phyloP scores from a whole-genome alignment of 108 stramenopile species.

The Epithemia pelagica region DNA sequence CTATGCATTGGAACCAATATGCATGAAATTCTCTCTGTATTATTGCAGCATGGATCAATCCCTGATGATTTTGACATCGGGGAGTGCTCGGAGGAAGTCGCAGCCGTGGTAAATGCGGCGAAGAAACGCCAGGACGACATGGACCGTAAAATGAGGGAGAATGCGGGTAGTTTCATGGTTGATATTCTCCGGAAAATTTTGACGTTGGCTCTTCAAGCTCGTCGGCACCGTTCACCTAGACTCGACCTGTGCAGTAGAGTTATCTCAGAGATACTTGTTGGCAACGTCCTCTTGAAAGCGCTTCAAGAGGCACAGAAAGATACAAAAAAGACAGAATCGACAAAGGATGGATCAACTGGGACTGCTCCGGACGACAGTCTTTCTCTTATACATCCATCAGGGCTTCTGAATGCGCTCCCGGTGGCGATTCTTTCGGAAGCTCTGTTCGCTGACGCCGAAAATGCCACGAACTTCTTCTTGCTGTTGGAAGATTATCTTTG shows the following conservation, averaged over 20 bases:
- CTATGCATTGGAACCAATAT: slow-evolving; percentile 22
- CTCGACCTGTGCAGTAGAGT: slow-evolving; percentile 14
- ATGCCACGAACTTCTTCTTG: slow-evolving; percentile 16
- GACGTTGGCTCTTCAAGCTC: slow-evolving; percentile 14
- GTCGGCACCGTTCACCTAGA: slow-evolving; percentile 7
- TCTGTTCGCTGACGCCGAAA: slow-evolving; percentile 11
- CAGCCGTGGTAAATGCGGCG: slow-evolving; percentile 18
- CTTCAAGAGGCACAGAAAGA: slow-evolving; percentile 12
- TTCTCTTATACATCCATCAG: not conserved
- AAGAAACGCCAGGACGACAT: slow-evolving; percentile 19
- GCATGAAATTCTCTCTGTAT: slow-evolving; percentile 17
- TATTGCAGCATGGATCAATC: slow-evolving; percentile 27
- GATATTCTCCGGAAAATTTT: slow-evolving; percentile 11
- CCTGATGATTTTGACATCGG: slow-evolving; percentile 18
- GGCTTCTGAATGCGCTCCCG: slow-evolving; percentile 12
- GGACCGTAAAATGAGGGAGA: slow-evolving; percentile 15
- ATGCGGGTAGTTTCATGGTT: slow-evolving; percentile 20
- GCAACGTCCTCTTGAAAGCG: slow-evolving; percentile 23
- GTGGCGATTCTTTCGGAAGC: slow-evolving; percentile 14
- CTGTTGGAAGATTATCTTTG: slow-evolving; percentile 41
- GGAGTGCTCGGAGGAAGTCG: slow-evolving; percentile 23
- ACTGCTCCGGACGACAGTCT: slow-evolving; percentile 11
- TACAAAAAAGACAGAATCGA: too few species aligned
- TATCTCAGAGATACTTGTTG: slow-evolving; percentile 13
- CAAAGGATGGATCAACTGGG: not conserved